Evolutionary conservation across 495 filamentous ascomycete species (phyloP).

Genomic region (Platismatia glauca): DNA sequence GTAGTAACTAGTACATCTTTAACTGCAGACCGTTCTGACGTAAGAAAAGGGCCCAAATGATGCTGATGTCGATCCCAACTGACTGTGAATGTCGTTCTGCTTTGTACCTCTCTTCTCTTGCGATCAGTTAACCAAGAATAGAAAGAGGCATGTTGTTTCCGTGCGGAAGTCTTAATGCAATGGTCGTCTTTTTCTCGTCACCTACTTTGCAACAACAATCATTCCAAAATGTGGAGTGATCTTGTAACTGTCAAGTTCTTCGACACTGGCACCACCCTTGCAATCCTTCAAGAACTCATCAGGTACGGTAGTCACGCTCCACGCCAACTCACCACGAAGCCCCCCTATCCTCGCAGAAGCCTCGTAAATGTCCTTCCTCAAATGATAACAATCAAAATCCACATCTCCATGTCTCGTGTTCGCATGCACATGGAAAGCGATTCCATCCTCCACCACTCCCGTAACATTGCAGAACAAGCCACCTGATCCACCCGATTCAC

Average conservation of each 20-base stretch:
- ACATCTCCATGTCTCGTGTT: conserved; percentile 1
- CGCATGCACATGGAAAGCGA: not conserved
- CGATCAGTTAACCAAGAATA: not conserved
- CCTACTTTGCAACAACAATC: not conserved
- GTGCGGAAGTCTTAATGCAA: not conserved
- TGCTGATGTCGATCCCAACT: too few species aligned
- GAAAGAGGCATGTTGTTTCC: not conserved
- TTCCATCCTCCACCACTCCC: conserved; percentile 19
- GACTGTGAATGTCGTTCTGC: too few species aligned
- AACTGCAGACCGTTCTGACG: too few species aligned
- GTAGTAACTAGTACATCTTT: too few species aligned
- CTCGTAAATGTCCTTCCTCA: conserved; percentile 19
- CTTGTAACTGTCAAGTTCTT: not conserved
- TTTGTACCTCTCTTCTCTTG: too few species aligned
- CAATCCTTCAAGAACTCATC: conserved; percentile 5
- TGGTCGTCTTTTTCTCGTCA: not conserved
- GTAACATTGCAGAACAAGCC: not conserved
- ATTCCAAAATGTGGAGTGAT: not conserved
- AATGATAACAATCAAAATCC: conserved; percentile 18
- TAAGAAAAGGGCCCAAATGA: too few species aligned
- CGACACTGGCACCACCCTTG: not conserved
- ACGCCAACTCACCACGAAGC: conserved; percentile 11
- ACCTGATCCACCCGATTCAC: not conserved
- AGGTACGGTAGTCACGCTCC: conserved; percentile 14
- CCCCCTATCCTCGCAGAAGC: conserved; percentile 19